phyloP scores from a whole-genome alignment of 179 eudicot genomes.

The Nepenthes alata region DNA sequence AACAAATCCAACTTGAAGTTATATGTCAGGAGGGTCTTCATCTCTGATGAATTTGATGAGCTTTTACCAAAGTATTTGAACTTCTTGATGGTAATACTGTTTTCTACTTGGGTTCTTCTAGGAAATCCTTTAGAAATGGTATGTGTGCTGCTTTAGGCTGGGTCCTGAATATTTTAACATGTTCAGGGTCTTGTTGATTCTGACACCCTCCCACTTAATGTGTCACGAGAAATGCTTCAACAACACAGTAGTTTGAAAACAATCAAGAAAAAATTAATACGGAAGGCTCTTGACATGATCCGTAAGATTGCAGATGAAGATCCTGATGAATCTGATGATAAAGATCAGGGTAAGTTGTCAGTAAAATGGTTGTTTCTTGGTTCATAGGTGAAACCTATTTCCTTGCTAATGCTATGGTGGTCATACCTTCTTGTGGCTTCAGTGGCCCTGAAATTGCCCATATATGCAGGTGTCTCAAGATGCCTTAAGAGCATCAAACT shows the following conservation, averaged over 20 bases:
- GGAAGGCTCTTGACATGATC: slow-evolving; percentile 99
- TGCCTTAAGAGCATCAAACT: too few relatives aligned
- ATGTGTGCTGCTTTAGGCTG: not conserved
- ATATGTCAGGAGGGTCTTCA: slow-evolving; percentile 85
- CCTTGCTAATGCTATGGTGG: not conserved
- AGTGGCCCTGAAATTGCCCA: too few relatives aligned
- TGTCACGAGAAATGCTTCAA: slow-evolving; percentile 99
- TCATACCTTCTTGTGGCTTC: too few relatives aligned
- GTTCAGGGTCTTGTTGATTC: slow-evolving; percentile 96
- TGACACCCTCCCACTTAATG: slow-evolving; percentile 87
- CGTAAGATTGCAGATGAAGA: slow-evolving; percentile 94
- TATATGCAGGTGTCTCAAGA: too few relatives aligned
- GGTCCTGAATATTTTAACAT: slow-evolving; percentile 12
- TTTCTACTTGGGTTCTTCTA: not conserved
- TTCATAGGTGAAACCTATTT: not conserved
- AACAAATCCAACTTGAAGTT: slow-evolving; percentile 83
- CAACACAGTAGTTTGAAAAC: slow-evolving; percentile 98
- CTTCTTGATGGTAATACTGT: slow-evolving; percentile 60
- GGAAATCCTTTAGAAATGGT: too few relatives aligned
- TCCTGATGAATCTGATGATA: slow-evolving; percentile 69
- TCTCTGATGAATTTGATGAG: slow-evolving; percentile 95
- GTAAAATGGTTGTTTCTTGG: not conserved
- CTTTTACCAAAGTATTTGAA: slow-evolving; percentile 88
- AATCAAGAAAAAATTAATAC: slow-evolving; percentile 83
- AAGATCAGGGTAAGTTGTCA: slow-evolving; percentile 51